Percentiles rank a stretch among this genome's conserved stretches.
Conservation (phyloP, 495 filamentous ascomycete genomes). For the Xylaria castorea region DNA sequence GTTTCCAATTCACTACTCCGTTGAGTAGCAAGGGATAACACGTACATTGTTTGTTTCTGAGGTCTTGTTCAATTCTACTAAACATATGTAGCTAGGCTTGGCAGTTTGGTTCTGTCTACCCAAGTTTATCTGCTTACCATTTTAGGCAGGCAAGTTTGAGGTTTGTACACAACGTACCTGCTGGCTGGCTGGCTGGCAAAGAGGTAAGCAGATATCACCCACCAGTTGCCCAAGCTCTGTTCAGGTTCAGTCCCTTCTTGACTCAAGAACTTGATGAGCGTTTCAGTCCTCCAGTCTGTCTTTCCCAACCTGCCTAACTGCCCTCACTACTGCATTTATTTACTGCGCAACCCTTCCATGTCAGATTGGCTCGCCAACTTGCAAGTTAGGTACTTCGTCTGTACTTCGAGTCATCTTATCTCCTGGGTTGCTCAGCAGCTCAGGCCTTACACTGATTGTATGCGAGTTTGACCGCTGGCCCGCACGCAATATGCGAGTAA, state of each 20-base stretch:
- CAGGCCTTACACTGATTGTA: neutral
- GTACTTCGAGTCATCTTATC: neutral
- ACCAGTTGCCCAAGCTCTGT: neutral
- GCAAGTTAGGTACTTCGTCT: neutral
- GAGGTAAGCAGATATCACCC: neutral
- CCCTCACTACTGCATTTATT: neutral
- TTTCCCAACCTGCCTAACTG: neutral
- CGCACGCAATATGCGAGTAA: neutral
- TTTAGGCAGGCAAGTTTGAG: neutral
- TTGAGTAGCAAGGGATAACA: neutral
- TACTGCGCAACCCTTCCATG: neutral
- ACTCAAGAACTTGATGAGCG: neutral
- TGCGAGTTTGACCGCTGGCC: neutral
- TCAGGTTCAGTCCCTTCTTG: neutral
- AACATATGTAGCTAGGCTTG: neutral
- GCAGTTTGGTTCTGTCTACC: neutral
- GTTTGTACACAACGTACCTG: slow-evolving; percentile 1
- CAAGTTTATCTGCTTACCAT: neutral
- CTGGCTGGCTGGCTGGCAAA: neutral
- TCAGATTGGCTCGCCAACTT: neutral
- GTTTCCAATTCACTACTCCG: neutral
- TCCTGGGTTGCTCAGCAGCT: neutral
- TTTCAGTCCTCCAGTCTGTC: neutral
- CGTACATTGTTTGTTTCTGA: neutral
- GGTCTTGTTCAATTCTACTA: neutral